phyloP scores from a whole-genome alignment of 345 rosid genomes.

The Leavenworthia alabamica region DNA sequence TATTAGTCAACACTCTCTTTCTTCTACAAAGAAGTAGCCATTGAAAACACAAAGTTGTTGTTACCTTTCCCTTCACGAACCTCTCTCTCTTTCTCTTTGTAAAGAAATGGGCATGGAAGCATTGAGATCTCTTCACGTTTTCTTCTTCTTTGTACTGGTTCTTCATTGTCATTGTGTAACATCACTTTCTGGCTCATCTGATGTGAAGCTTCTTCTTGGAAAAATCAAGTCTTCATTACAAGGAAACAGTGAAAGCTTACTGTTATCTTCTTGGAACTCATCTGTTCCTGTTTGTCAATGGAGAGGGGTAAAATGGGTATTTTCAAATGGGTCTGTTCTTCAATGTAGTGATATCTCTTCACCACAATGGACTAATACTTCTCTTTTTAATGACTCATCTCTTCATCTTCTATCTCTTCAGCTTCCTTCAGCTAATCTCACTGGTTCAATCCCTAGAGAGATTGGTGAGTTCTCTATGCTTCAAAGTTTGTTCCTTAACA shows the following conservation, averaged over 20 bases:
- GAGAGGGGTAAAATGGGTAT: constrained; percentile 96
- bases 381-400: constrained; percentile 68
- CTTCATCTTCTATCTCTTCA: constrained; percentile 59
- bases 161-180: not conserved
- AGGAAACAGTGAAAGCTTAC: constrained; percentile 69
- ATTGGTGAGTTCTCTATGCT: constrained; percentile 86
- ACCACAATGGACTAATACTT: constrained; percentile 57
- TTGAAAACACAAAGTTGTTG: constrained; percentile 30
- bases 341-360: constrained; percentile 55
- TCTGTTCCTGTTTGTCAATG: constrained; percentile 89
- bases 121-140: constrained; percentile 36
- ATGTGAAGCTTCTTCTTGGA: constrained; percentile 65
- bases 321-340: constrained; percentile 54
- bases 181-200: constrained; percentile 36
- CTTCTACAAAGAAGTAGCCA: constrained; percentile 30
- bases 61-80: constrained; percentile 8
- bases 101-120: constrained; percentile 47
- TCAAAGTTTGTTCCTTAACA: constrained; percentile 64
- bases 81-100: not conserved
- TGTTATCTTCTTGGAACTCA: constrained; percentile 89
- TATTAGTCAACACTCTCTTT: constrained; percentile 45
- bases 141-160: constrained; percentile 24
- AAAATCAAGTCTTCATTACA: constrained; percentile 71
- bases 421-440: constrained; percentile 95
- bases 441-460: constrained; percentile 89